A percentile compares a stretch with the other conserved stretches of the same genome.
Conservation (phyloP, 1,284 basidiomycete species). For the Ceratobasidium sp. region DNA sequence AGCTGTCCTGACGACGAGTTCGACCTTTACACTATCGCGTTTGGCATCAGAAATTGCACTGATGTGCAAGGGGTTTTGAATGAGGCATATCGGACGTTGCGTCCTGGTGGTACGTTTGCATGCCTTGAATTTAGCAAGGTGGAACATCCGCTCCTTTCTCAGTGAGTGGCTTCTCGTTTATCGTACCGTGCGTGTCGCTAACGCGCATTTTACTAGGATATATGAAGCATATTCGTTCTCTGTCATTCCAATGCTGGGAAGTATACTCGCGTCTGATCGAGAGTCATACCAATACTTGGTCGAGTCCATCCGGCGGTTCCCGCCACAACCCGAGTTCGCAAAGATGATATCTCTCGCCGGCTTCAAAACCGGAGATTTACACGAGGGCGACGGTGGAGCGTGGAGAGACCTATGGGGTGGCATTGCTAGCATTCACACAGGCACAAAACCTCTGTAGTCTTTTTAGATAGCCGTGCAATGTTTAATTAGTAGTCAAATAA, state of each 20-base stretch:
- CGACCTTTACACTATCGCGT: conserved; percentile 98
- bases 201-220: conserved; percentile 64
- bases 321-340: conserved; percentile 90
- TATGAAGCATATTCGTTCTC: conserved; percentile 98
- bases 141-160: conserved; percentile 86
- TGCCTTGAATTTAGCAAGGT: conserved; percentile 98
- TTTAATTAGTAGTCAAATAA: not conserved
- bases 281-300: conserved; percentile 98
- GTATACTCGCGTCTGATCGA: conserved; percentile 94
- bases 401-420: conserved; percentile 91
- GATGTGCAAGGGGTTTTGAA: conserved; percentile 89
- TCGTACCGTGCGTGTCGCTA: conserved; percentile 6
- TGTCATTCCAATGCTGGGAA: conserved; percentile 94
- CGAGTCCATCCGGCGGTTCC: conserved; percentile 97
- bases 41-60: conserved; percentile 98
- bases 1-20: conserved; percentile 85
- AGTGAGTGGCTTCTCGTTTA: conserved; percentile 68
- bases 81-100: conserved; percentile 95
- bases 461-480: not conserved
- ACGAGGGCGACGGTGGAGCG: conserved; percentile 85
- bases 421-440: conserved; percentile 87
- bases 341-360: conserved; percentile 90
- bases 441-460: conserved; percentile 74
- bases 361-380: conserved; percentile 78
- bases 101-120: conserved; percentile 95